Conservation (phyloP, 108 stramenopile species). For the Licmophora abbreviata region DNA sequence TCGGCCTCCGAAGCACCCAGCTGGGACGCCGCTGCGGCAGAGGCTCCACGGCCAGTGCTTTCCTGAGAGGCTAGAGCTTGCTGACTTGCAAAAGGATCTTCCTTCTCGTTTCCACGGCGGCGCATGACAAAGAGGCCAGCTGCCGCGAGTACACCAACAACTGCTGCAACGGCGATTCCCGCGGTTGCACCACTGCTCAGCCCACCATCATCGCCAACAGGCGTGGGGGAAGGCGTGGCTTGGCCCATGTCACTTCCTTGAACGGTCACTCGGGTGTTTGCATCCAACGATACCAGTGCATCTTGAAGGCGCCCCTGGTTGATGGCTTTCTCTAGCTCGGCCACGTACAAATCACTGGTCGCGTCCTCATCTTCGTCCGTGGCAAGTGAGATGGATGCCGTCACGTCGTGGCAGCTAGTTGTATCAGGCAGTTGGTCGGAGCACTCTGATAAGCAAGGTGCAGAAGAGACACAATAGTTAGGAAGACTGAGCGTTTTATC, state of each 20-base stretch:
- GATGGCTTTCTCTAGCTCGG: not conserved
- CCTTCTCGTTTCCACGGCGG: constrained; percentile 1
- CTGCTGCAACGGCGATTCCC: constrained; percentile 30
- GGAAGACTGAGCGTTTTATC: too few relatives aligned
- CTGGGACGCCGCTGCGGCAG: not conserved
- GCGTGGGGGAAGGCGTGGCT: too few relatives aligned
- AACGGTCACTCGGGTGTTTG: not conserved
- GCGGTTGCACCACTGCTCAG: constrained; percentile 24
- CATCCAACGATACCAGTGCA: not conserved
- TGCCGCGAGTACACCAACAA: not conserved
- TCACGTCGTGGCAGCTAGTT: not conserved
- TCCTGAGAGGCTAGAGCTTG: constrained; percentile 3
- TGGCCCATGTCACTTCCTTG: not conserved
- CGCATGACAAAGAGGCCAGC: constrained; percentile 4
- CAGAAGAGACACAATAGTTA: too few relatives aligned
- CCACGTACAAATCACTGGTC: not conserved
- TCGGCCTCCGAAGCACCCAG: constrained; percentile 7
- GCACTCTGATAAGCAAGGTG: not conserved
- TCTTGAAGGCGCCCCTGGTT: not conserved
- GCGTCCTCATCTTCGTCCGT: not conserved
- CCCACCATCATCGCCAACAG: not conserved
- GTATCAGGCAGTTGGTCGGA: not conserved
- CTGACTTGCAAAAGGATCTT: constrained; percentile 1
- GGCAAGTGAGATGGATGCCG: not conserved
- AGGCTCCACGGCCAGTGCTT: not conserved